Base-by-base conservation (phyloP, 192 early-diverging fungal genomes). In the Entomortierella beljakovae region DNA sequence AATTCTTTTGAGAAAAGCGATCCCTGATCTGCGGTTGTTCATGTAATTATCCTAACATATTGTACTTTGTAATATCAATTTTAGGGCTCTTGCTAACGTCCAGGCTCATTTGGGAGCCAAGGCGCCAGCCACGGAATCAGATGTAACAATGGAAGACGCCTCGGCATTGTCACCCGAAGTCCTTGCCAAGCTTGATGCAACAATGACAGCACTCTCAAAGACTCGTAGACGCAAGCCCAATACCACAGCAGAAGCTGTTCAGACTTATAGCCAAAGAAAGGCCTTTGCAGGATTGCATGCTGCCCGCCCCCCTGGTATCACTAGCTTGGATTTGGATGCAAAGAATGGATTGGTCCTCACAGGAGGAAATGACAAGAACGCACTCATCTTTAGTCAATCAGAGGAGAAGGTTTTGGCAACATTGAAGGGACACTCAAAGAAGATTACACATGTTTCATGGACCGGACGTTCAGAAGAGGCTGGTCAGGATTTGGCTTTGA, bases 391-490 rank as follows among this genome's bases (percentile, higher is more conserved):
- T 53, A 87, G 92, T 80, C 84, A 86, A 80, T 57, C 71, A 2
- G 83, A 86, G 49, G 89, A 88, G 49, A 90, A 91, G 70, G 87
- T 90, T 0, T 68, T 94, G 25, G 88, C 86, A 6, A 87, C 85
- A 3, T 76, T 93, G 70, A 94, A 94, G 68, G 94, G 94, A n/a
- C 94, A 95, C 68, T 92, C 88, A 15, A 95, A 95, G 73, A 90
- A 89, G 62, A 84, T 98, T 38, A 92, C 89, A 1, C 69, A 84
- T 33, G 93, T 94, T 0, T 81, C 83, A n/a, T 95, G 92, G 88
- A 69, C 87, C 25, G 84, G 85, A 54, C 81, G 84, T 52, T 81
- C 79, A 28, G 77, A 68, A 46, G 83, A 82, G 13, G 80, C 68
- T 32, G 89, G 81, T 1, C 65, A 84, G 29, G 83, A 88, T 81